Conservation (phyloP, 2,329 filamentous ascomycete species). For the Alternaria sp. region DNA sequence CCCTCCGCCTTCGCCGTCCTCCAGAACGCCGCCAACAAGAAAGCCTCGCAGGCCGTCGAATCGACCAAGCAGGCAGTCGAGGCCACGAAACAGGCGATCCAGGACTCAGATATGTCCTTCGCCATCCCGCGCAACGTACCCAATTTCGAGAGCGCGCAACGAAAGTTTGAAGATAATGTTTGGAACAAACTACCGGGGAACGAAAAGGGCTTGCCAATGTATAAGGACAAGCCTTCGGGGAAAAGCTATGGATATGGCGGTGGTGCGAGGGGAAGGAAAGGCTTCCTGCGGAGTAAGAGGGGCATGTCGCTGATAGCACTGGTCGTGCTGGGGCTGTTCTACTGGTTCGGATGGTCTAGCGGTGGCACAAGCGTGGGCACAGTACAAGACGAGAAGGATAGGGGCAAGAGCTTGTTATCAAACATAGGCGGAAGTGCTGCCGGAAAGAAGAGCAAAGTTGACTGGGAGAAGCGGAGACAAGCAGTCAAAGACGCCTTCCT, state of each 20-base stretch:
- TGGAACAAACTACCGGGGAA: conserved; percentile 64
- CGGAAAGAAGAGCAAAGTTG: conserved; percentile 51
- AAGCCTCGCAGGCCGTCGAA: conserved; percentile 30
- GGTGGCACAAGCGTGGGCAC: conserved; percentile 41
- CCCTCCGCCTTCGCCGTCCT: conserved; percentile 40
- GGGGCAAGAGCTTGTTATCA: conserved; percentile 38
- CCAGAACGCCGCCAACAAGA: conserved; percentile 39
- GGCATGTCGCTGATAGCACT: conserved; percentile 61
- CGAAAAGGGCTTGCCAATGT: conserved; percentile 79
- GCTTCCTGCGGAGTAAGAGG: conserved; percentile 64
- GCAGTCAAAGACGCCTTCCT: conserved; percentile 88
- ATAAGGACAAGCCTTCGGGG: conserved; percentile 88
- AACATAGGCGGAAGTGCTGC: conserved; percentile 39
- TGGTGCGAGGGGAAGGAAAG: conserved; percentile 65
- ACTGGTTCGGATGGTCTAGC: conserved; percentile 67
- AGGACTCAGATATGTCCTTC: conserved; percentile 52
- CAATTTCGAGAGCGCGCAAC: conserved; percentile 50
- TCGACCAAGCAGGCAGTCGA: conserved; percentile 43
- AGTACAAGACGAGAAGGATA: conserved; percentile 32
- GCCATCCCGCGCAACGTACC: conserved; percentile 51
- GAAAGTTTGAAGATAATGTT: conserved; percentile 50
- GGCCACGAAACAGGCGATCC: conserved; percentile 36
- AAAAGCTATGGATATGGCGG: conserved; percentile 66
- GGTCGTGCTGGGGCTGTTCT: conserved; percentile 65
- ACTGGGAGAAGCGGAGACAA: conserved; percentile 81